Evolutionary conservation across 345 rosid genomes (phyloP).

Genomic region (Cochlearia excelsa): DNA sequence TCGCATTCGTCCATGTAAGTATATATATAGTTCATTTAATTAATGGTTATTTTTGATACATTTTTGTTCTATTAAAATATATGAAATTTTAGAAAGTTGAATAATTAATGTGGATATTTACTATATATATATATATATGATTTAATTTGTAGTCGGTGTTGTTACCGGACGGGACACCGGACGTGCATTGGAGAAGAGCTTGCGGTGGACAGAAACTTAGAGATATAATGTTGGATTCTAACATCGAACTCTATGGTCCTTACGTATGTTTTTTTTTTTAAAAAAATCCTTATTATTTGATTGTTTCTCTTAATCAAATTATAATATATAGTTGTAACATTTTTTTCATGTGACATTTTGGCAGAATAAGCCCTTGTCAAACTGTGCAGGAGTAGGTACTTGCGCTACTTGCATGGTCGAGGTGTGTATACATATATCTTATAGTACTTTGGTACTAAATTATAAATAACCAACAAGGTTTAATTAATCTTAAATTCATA

Average conservation of each 20-base stretch:
- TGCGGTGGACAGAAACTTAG: constrained; percentile 90
- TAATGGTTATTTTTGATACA: not conserved
- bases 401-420: constrained; percentile 93
- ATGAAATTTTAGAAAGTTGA: not conserved
- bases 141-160: constrained; percentile 58
- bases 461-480: not conserved
- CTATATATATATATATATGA: not conserved
- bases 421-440: constrained; percentile 37
- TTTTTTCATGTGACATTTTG: constrained; percentile 6
- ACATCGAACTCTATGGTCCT: constrained; percentile 88
- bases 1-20: constrained; percentile 87
- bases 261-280: constrained; percentile 47
- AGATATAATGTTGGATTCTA: constrained; percentile 74
- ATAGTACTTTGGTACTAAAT: not conserved
- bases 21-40: not conserved
- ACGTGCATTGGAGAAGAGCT: constrained; percentile 64
- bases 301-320: not conserved
- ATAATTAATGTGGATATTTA: not conserved
- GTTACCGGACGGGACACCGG: constrained; percentile 89
- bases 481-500: not conserved
- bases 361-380: constrained; percentile 64
- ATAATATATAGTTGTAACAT: not conserved
- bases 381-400: constrained; percentile 93
- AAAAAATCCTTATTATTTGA: not conserved
- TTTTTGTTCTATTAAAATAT: not conserved